Conservation (phyloP, 2,329 filamentous ascomycete species). For the Chrysoporthe puriensis region DNA sequence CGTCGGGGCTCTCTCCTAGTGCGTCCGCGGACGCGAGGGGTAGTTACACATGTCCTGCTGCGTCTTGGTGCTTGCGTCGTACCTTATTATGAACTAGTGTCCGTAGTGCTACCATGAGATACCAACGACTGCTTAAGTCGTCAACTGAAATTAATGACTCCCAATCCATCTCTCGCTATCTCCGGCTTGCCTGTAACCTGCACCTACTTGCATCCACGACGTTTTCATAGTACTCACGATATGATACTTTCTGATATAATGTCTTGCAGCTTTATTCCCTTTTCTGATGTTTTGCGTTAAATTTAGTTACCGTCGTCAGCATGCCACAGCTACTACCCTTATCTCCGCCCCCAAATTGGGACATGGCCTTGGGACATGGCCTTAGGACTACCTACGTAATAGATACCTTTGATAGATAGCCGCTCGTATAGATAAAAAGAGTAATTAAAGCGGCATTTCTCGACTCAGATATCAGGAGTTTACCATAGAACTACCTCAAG, state of each 20-base stretch:
- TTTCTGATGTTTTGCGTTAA: slow-evolving; percentile 39
- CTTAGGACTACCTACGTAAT: too few relatives aligned
- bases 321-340: slow-evolving; percentile 40
- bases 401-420: not conserved
- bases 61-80: slow-evolving; percentile 75
- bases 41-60: slow-evolving; percentile 72
- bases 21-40: too few relatives aligned
- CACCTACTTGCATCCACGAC: slow-evolving; percentile 45
- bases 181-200: slow-evolving; percentile 43
- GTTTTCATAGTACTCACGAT: slow-evolving; percentile 46
- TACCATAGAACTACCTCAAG: too few relatives aligned
- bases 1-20: too few relatives aligned
- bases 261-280: slow-evolving; percentile 38
- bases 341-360: slow-evolving; percentile 41
- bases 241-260: slow-evolving; percentile 44
- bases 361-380: too few relatives aligned
- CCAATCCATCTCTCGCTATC: slow-evolving; percentile 43
- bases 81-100: slow-evolving; percentile 98
- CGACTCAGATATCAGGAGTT: too few relatives aligned
- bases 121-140: slow-evolving; percentile 15
- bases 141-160: slow-evolving; percentile 47
- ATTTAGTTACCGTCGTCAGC: slow-evolving; percentile 43
- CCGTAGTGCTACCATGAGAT: slow-evolving; percentile 58
- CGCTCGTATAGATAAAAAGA: not conserved
- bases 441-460: too few relatives aligned